Conservation (phyloP, 78 protist genomes). For the Pigoraptor vietnamica region DNA sequence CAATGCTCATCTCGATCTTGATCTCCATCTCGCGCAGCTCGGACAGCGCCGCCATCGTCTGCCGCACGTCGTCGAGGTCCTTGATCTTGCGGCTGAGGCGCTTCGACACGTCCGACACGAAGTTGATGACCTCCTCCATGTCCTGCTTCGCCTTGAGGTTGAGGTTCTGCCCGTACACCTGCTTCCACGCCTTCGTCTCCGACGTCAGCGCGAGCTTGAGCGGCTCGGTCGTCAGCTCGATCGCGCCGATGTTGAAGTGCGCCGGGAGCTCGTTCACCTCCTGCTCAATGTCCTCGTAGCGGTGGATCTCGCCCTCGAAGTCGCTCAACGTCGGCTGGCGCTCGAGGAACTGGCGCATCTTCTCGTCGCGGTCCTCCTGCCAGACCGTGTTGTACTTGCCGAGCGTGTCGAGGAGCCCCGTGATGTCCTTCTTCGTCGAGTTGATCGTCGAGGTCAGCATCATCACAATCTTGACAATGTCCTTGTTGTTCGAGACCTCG, state of each 20-base stretch:
- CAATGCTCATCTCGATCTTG: constrained; percentile 32
- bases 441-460: constrained; percentile 3
- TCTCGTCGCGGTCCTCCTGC: constrained; percentile 26
- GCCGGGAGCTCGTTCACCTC: constrained; percentile 20
- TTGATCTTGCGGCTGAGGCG: constrained; percentile 26
- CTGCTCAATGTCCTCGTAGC: constrained; percentile 30
- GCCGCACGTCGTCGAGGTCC: constrained; percentile 43
- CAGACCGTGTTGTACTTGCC: background rate
- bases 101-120: constrained; percentile 20
- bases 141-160: constrained; percentile 34
- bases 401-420: constrained; percentile 9
- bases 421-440: background rate
- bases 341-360: constrained; percentile 31
- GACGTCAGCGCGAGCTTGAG: constrained; percentile 39
- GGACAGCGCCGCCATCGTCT: constrained; percentile 42
- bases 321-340: constrained; percentile 49
- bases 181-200: constrained; percentile 67
- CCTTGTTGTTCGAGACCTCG: constrained; percentile 42
- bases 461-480: constrained; percentile 43
- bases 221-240: constrained; percentile 40
- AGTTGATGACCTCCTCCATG: constrained; percentile 5
- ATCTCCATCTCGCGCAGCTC: constrained; percentile 51
- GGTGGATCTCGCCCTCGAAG: constrained; percentile 43
- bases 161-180: constrained; percentile 48
- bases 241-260: constrained; percentile 36